Conservation (phyloP, 129 eudicot genomes). For the Helianthus annuus region DNA sequence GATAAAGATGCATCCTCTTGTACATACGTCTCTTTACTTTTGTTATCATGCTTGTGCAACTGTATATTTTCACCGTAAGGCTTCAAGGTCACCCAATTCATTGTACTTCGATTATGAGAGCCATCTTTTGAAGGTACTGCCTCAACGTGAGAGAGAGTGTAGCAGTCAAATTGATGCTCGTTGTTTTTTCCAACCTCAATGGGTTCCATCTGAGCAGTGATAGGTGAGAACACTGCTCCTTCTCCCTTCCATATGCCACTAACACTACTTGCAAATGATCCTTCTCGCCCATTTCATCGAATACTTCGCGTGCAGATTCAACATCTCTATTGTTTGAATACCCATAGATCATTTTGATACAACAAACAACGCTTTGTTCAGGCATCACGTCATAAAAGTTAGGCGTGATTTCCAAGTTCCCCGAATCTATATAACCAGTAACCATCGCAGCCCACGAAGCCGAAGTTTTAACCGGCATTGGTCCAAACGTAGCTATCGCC, state of each 20-base stretch:
- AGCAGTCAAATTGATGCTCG: slow-evolving; percentile 85
- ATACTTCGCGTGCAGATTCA: slow-evolving; percentile 37
- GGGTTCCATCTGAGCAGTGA: slow-evolving; percentile 99
- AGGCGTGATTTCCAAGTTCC: slow-evolving; percentile 25
- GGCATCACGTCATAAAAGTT: slow-evolving; percentile 43
- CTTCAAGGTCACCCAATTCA: slow-evolving; percentile 89
- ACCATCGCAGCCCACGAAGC: slow-evolving; percentile 38
- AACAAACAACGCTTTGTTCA: slow-evolving; percentile 23
- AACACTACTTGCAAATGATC: slow-evolving; percentile 22
- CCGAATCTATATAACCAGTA: slow-evolving; percentile 22
- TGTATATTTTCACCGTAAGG: slow-evolving; percentile 74
- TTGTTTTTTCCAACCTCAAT: slow-evolving; percentile 72
- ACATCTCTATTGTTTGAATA: slow-evolving; percentile 33
- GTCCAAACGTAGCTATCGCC: slow-evolving; percentile 31
- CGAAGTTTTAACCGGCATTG: slow-evolving; percentile 32
- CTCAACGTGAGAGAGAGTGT: slow-evolving; percentile 75
- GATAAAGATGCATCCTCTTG: too few relatives aligned
- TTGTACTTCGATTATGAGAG: slow-evolving; percentile 59
- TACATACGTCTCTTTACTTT: slow-evolving; percentile 36
- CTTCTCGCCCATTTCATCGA: slow-evolving; percentile 29
- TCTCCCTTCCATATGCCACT: too few relatives aligned
- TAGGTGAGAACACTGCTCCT: too few relatives aligned
- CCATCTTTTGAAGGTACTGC: slow-evolving; percentile 50
- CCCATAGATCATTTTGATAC: slow-evolving; percentile 31
- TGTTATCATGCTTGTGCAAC: slow-evolving; percentile 29